Evolutionary conservation across 352 stramenopile genomes (phyloP).

Genomic region (Phytophthora podocarpi): DNA sequence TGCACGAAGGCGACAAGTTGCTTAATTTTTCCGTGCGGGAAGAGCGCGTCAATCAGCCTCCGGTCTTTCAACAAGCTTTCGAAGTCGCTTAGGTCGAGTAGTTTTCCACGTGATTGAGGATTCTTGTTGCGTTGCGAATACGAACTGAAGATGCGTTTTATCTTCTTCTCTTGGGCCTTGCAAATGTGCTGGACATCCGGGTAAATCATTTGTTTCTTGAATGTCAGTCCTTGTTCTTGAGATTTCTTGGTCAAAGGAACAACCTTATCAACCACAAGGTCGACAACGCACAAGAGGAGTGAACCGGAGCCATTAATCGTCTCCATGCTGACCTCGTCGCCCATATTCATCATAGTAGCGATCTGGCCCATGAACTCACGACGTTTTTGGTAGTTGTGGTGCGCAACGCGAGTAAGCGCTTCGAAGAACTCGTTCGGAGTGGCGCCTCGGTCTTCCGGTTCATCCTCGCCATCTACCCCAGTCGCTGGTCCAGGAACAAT

Average conservation of each 20-base stretch:
- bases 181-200: constrained; percentile 78
- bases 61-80: constrained; percentile 75
- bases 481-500: background rate
- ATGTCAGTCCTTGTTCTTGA: constrained; percentile 79
- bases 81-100: constrained; percentile 77
- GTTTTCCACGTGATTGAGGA: constrained; percentile 64
- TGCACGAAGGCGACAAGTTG: constrained; percentile 80
- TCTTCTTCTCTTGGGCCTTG: constrained; percentile 76
- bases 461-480: constrained; percentile 43
- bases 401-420: constrained; percentile 65
- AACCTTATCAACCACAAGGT: constrained; percentile 71
- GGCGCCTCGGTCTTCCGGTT: constrained; percentile 59
- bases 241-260: constrained; percentile 79
- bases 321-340: constrained; percentile 11
- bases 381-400: constrained; percentile 76
- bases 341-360: constrained; percentile 40
- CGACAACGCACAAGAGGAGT: constrained; percentile 51
- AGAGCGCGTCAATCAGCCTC: constrained; percentile 70
- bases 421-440: constrained; percentile 86
- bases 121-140: constrained; percentile 85
- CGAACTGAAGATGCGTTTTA: constrained; percentile 73
- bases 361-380: constrained; percentile 47
- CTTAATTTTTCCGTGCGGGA: constrained; percentile 76
- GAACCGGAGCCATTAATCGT: constrained; percentile 11
- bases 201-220: constrained; percentile 87